Evolutionary conservation across 805 yeast genomes (phyloP).

Genomic region (Metschnikowia corniflorae): DNA sequence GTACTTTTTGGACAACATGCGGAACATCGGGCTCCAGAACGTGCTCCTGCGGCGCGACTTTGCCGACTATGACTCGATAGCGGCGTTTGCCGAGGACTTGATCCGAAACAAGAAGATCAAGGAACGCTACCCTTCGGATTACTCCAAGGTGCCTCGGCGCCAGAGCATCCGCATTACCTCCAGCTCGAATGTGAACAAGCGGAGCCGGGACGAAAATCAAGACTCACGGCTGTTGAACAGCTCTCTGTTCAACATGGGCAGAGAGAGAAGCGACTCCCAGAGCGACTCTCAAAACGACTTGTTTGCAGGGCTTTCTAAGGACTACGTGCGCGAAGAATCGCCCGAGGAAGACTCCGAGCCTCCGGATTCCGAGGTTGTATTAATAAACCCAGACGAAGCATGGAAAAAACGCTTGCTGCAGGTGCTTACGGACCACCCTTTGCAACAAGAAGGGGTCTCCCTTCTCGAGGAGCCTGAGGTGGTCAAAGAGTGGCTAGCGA

Average conservation of each 20-base stretch:
- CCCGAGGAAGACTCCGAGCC: background rate
- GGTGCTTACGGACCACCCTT: slow-evolving; percentile 3
- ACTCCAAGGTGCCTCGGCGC: background rate
- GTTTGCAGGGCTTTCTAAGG: background rate
- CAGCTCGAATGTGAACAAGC: background rate
- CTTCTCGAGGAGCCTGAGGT: slow-evolving; percentile 2
- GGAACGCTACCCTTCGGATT: slow-evolving; percentile 4
- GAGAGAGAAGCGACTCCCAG: no score
- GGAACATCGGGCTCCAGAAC: slow-evolving; percentile 1
- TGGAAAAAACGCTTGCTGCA: slow-evolving; percentile 4
- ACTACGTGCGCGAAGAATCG: background rate
- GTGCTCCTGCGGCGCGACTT: slow-evolving; percentile 3
- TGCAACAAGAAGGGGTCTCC: background rate
- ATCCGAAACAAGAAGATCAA: slow-evolving; percentile 2
- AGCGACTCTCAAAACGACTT: no score
- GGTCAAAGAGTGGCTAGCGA: slow-evolving; percentile 1
- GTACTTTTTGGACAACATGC: slow-evolving; percentile 1
- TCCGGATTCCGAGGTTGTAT: background rate
- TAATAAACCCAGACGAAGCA: background rate
- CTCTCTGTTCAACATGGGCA: no score
- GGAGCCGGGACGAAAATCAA: no score
- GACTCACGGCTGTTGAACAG: no score
- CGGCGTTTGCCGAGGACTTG: slow-evolving; percentile 4
- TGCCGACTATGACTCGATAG: slow-evolving; percentile 4
- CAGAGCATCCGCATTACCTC: background rate